Percentiles rank a stretch among this genome's conserved stretches.
Conservation (phyloP, 1,139 yeast genomes). For the Candida sp. region DNA sequence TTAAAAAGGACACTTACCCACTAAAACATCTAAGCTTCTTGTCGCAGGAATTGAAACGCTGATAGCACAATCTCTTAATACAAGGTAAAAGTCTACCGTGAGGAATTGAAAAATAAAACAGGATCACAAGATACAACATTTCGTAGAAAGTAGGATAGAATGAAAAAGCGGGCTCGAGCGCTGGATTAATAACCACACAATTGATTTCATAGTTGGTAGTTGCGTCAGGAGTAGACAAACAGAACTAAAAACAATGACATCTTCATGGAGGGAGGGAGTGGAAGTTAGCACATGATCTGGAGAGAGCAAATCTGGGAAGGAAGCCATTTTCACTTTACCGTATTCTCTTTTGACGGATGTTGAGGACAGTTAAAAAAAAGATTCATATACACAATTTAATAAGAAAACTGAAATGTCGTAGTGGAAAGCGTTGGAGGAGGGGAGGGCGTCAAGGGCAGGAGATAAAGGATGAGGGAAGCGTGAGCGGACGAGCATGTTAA, state of each 20-base stretch:
- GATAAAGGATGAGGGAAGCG: neutral
- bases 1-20: constrained; percentile 2
- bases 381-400: neutral
- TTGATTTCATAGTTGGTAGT: neutral
- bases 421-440: neutral
- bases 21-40: constrained; percentile 2
- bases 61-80: neutral
- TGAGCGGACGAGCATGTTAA: neutral
- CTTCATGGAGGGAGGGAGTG: neutral
- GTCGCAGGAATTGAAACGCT: neutral
- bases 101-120: neutral
- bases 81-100: neutral
- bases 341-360: neutral
- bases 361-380: constrained; percentile 1
- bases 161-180: neutral
- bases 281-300: neutral
- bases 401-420: constrained; percentile 3
- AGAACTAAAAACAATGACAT: neutral
- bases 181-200: neutral
- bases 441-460: neutral
- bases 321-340: neutral
- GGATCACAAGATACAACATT: neutral
- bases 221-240: neutral
- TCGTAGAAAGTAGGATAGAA: neutral
- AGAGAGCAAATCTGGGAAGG: neutral